Evolutionary conservation across 768 basidiomycete species (phyloP).

Genomic region (Termitomyces eurrhizus): DNA sequence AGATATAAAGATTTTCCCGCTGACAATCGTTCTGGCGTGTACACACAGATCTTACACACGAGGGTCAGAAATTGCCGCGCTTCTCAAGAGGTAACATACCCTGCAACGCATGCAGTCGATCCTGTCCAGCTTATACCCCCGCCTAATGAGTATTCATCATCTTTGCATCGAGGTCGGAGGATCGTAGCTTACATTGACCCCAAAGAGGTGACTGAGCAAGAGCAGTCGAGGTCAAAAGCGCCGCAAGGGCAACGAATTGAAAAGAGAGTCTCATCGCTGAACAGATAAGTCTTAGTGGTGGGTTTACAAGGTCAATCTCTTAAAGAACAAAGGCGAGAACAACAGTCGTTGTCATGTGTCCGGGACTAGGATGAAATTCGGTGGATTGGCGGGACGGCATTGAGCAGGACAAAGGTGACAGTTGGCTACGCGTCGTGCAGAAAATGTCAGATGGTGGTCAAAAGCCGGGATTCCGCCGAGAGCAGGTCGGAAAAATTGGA

Average conservation of each 20-base stretch:
- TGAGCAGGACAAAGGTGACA: background rate
- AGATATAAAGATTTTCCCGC: conserved; percentile 7
- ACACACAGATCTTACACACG: conserved; percentile 18
- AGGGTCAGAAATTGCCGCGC: background rate
- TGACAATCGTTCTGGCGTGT: conserved; percentile 26
- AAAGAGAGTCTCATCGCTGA: no score
- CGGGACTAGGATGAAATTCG: background rate
- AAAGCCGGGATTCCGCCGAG: background rate
- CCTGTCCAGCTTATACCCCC: conserved; percentile 36
- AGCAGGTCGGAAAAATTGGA: background rate
- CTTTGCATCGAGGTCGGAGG: background rate
- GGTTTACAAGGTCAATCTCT: background rate
- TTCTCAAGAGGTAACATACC: conserved; percentile 16
- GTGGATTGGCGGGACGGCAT: background rate
- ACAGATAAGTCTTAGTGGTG: background rate
- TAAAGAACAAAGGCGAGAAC: background rate
- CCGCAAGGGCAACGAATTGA: conserved; percentile 4
- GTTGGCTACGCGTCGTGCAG: background rate
- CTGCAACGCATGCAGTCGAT: conserved; percentile 17
- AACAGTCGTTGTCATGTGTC: background rate
- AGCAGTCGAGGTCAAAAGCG: conserved; percentile 3
- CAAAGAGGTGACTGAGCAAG: conserved; percentile 16
- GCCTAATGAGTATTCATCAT: conserved; percentile 4
- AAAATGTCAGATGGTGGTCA: background rate
- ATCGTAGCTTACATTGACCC: conserved; percentile 6